These are phyloP conservation scores for Blastobotrys petasosporus DNA, from an alignment of 1,139 yeast genomes.

Conservation along the genomic window DNA sequence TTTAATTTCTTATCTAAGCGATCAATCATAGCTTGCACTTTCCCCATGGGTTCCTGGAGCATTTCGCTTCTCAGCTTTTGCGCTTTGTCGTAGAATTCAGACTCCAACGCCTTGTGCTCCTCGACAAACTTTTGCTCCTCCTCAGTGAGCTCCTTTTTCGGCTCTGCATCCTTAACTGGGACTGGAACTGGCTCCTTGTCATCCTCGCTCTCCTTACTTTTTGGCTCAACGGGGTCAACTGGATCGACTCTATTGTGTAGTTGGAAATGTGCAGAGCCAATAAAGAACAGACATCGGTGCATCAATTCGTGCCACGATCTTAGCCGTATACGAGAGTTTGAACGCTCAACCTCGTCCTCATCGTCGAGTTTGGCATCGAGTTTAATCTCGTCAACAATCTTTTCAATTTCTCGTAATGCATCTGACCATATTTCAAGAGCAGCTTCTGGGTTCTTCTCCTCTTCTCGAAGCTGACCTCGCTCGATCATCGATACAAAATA, in stretches of 20 bases:
- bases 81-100: slow-evolving; percentile 53
- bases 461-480: slow-evolving; percentile 61
- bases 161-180: background rate
- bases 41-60: slow-evolving; percentile 42
- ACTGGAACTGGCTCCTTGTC: background rate
- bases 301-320: slow-evolving; percentile 50
- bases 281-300: slow-evolving; percentile 71
- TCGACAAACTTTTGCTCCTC: slow-evolving; percentile 17
- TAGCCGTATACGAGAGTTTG: slow-evolving; percentile 9
- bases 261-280: slow-evolving; percentile 78
- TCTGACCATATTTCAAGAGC: slow-evolving; percentile 45
- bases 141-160: slow-evolving; percentile 8
- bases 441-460: slow-evolving; percentile 42
- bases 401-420: slow-evolving; percentile 38
- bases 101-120: slow-evolving; percentile 38
- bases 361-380: slow-evolving; percentile 16
- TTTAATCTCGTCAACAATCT: slow-evolving; percentile 25
- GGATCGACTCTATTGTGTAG: slow-evolving; percentile 29
- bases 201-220: background rate
- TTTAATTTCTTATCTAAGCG: slow-evolving; percentile 11
- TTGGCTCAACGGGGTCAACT: slow-evolving; percentile 15
- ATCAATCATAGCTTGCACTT: slow-evolving; percentile 27
- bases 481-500: slow-evolving; percentile 42
- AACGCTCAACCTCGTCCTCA: slow-evolving; percentile 29
- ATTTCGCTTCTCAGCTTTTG: slow-evolving; percentile 53